Percentiles rank a stretch among this genome's conserved stretches.
phyloP scores from a whole-genome alignment of 331 rosid genomes.

The Phaseolus coccineus region DNA sequence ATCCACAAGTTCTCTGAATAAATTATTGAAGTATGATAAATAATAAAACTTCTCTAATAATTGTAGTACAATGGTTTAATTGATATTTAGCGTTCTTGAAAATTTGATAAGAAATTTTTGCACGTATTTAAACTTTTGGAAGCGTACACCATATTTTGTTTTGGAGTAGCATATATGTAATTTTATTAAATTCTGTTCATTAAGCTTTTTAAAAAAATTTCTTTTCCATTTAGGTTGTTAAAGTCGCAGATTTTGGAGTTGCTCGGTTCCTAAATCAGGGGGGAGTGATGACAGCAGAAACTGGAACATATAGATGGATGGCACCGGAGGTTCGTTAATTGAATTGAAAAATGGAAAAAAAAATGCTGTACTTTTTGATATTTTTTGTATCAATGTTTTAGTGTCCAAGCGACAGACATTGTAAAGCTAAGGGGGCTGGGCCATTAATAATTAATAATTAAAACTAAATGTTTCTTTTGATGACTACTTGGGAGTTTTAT shows the following conservation, averaged over 20 bases:
- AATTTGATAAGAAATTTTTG: background rate
- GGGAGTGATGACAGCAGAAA: constrained; percentile 99
- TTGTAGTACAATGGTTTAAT: background rate
- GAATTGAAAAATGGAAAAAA: background rate
- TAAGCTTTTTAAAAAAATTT: background rate
- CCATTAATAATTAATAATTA: background rate
- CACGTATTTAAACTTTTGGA: constrained; percentile 16
- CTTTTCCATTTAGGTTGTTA: constrained; percentile 70
- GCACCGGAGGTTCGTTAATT: constrained; percentile 90
- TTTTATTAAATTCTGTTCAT: constrained; percentile 2
- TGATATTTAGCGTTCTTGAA: background rate
- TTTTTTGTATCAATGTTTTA: constrained; percentile 9
- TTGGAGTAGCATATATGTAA: constrained; percentile 14
- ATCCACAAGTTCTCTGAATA: background rate
- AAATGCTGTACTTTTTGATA: constrained; percentile 16
- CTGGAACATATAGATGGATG: constrained; percentile 99
- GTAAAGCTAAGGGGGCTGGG: constrained; percentile 20
- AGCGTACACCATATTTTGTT: background rate
- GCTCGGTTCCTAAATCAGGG: constrained; percentile 88
- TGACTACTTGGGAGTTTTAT: constrained; percentile 9
- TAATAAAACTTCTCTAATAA: background rate
- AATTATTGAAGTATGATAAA: background rate
- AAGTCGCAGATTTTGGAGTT: constrained; percentile 99
- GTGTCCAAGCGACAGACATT: constrained; percentile 1
- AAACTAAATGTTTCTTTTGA: constrained; percentile 26